These are phyloP conservation scores for Elongisporangium senticosum DNA, from an alignment of 352 stramenopile species.

Conservation along the genomic window DNA sequence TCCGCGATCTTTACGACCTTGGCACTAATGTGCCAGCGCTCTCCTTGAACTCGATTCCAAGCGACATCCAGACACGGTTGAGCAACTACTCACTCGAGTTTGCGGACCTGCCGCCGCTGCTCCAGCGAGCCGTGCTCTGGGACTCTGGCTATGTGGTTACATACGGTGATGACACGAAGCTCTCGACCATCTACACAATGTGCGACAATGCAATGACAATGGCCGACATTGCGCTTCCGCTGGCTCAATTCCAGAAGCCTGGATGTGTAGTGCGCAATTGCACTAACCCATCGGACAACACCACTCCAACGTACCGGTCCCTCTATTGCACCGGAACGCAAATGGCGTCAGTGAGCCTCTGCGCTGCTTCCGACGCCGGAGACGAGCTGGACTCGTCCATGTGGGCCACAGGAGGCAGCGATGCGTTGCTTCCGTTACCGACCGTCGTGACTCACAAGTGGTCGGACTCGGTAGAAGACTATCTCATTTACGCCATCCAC, in stretches of 20 bases:
- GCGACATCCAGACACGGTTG: slow-evolving; percentile 11
- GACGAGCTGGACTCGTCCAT: slow-evolving; percentile 11
- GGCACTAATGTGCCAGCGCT: too few relatives aligned
- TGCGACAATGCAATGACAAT: slow-evolving; percentile 7
- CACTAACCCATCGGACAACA: neutral
- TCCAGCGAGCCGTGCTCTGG: slow-evolving; percentile 46
- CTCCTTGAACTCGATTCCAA: slow-evolving; percentile 11
- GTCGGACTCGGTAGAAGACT: slow-evolving; percentile 2
- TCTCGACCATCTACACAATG: neutral
- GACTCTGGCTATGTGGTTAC: slow-evolving; percentile 33
- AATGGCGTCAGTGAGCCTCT: slow-evolving; percentile 14
- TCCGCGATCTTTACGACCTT: slow-evolving; percentile 16
- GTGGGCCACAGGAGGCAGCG: slow-evolving; percentile 22
- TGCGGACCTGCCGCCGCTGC: slow-evolving; percentile 19
- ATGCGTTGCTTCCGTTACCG: slow-evolving; percentile 8
- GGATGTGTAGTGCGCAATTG: slow-evolving; percentile 17
- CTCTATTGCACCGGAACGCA: slow-evolving; percentile 19
- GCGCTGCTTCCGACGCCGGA: slow-evolving; percentile 10
- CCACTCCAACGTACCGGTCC: slow-evolving; percentile 8
- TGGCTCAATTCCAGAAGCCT: slow-evolving; percentile 8
- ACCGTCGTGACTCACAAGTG: slow-evolving; percentile 9
- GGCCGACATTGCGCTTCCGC: slow-evolving; percentile 22
- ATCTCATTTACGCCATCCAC: slow-evolving; percentile 16
- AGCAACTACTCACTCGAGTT: slow-evolving; percentile 21
- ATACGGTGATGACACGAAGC: neutral